These are phyloP conservation scores for Clarkia xantiana DNA, from an alignment of 345 rosid species.

Conservation along the genomic window DNA sequence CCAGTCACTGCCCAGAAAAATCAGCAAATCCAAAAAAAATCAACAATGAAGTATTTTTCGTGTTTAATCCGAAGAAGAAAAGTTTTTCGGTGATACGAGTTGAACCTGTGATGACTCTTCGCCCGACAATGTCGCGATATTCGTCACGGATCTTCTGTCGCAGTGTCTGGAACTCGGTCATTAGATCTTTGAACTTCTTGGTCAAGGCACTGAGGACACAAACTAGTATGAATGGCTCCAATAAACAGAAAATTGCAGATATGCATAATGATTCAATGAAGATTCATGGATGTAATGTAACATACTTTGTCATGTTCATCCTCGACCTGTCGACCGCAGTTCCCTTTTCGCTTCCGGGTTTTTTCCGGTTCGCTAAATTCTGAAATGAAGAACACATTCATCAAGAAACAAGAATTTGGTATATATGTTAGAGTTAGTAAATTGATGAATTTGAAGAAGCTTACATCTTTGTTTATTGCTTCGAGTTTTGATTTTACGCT, in stretches of 20 bases:
- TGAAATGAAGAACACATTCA: constrained; percentile 16
- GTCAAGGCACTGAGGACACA: constrained; percentile 41
- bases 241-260: background rate
- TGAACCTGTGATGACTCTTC: constrained; percentile 78
- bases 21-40: background rate
- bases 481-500: constrained; percentile 57
- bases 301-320: constrained; percentile 67
- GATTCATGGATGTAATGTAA: background rate
- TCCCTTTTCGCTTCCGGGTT: constrained; percentile 85
- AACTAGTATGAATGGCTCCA: background rate
- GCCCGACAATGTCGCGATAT: constrained; percentile 81
- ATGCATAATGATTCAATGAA: background rate
- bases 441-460: background rate
- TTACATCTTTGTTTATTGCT: constrained; percentile 68
- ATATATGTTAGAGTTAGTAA: constrained; percentile 2
- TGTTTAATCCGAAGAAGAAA: background rate
- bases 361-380: constrained; percentile 80
- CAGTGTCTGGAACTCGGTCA: constrained; percentile 87
- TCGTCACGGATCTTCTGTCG: constrained; percentile 78
- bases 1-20: constrained; percentile 31
- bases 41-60: background rate
- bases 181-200: constrained; percentile 47
- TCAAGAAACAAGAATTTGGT: background rate
- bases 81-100: background rate
- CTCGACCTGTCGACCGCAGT: constrained; percentile 79